Evolutionary conservation across 352 stramenopile genomes (phyloP), one percentile per base, ranked within the genome.

Genomic region (Pythium utonaiense): DNA sequence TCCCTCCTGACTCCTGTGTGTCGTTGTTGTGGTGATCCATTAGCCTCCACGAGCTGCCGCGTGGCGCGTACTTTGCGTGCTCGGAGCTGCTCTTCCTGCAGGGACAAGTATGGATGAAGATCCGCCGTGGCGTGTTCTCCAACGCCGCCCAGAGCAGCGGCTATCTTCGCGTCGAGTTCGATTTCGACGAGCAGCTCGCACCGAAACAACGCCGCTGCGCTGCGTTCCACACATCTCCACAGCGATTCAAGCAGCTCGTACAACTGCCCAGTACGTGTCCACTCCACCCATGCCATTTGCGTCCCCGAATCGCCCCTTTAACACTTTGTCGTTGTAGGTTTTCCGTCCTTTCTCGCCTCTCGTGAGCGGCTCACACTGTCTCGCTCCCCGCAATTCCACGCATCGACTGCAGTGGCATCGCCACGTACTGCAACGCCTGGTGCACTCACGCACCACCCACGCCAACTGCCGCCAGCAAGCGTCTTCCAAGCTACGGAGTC

Each of bases 41-140:
- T 21, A 82, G 76, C 14, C 86, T 73, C 30, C 75, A 75, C 1
- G 77, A 88, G 52, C 64, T 92, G 42, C 73, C 67, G 17, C 67
- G 74, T 5, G 83, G 83, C 52, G 72, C 75, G 41, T 90, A 92
- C 60, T 88, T 92, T 48, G 80, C 80, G 4, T 89, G 78, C 57
- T 85, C 75, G 5, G 58, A 69, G 34, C 49, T 88, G 9, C 57
- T 73, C 0, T 82, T 75, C 40, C 83, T 83, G 38, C 75, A 78
- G 3, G 58, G 85, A 59, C 69, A 88, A 48, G 73, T 79, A 60
- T 92, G 83, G 83, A 76, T 92, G 57, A 85, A 90, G 57, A 89
- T 90, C 67, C 83, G 78, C 28, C 83, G 79, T 40, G 83, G 83
- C 28, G 74, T 75, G 49, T 92, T 92, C 58, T 90, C 83, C 25